These are phyloP conservation scores for Eugenia klotzschiana DNA, from an alignment of 441 rosid genomes.

Conservation along the genomic window DNA sequence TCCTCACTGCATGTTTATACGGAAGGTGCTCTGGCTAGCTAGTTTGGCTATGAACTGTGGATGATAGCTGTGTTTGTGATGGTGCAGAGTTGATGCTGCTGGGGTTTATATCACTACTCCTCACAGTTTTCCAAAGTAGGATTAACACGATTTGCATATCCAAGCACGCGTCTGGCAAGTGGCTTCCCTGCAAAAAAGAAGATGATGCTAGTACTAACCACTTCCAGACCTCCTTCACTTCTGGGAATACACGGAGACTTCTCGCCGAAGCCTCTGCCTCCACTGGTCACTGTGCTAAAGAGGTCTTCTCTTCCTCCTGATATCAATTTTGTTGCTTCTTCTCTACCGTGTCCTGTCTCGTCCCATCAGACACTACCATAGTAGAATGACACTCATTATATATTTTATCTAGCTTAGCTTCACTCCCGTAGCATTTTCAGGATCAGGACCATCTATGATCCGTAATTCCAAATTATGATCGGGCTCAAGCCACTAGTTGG, in stretches of 20 bases:
- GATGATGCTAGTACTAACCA: conserved; percentile 14
- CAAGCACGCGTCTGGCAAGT: conserved; percentile 17
- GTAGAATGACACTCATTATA: not conserved
- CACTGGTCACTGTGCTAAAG: conserved; percentile 10
- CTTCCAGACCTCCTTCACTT: conserved; percentile 23
- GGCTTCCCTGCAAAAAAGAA: conserved; percentile 44
- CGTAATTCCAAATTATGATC: not conserved
- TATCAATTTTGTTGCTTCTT: not conserved
- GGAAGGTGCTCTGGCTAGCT: not conserved
- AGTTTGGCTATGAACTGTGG: not conserved
- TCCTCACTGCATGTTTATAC: not conserved
- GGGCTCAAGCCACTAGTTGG: not conserved
- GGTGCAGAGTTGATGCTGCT: conserved; percentile 54
- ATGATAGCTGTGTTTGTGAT: not conserved
- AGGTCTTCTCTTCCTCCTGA: conserved; percentile 17
- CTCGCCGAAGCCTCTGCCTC: conserved; percentile 27
- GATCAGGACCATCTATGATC: not conserved
- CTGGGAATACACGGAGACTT: conserved; percentile 29
- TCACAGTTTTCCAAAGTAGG: conserved; percentile 34
- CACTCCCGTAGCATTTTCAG: not conserved
- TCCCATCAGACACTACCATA: not conserved
- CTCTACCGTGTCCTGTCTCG: not conserved
- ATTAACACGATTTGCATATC: conserved; percentile 48
- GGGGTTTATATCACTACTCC: conserved; percentile 64
- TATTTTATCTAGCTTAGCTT: not conserved